Conservation (phyloP, 2,329 filamentous ascomycete genomes). For the Spiromastix sp. region DNA sequence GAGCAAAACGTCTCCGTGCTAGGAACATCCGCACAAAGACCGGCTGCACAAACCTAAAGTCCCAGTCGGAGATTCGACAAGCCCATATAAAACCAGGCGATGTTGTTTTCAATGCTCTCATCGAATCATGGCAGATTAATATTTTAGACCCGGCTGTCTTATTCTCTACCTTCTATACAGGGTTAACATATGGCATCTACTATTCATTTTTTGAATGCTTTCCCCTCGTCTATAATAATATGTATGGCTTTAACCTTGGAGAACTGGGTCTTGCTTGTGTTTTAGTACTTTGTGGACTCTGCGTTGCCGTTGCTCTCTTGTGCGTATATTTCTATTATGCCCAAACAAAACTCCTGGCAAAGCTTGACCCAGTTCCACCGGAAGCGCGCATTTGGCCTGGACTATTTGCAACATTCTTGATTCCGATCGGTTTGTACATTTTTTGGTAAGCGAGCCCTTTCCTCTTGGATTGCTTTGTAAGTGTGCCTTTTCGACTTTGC, state of each 20-base stretch:
- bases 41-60: conserved; percentile 45
- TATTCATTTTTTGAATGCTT: conserved; percentile 57
- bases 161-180: conserved; percentile 53
- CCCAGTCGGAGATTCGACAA: conserved; percentile 56
- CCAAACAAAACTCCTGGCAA: conserved; percentile 41
- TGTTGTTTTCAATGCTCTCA: conserved; percentile 46
- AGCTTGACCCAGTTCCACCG: conserved; percentile 38
- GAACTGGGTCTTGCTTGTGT: conserved; percentile 51
- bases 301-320: conserved; percentile 43
- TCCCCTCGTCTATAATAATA: conserved; percentile 49
- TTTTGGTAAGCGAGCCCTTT: no score
- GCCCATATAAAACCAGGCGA: conserved; percentile 37
- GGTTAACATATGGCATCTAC: conserved; percentile 43
- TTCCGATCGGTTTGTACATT: conserved; percentile 51
- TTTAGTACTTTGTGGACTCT: conserved; percentile 47
- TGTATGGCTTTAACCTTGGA: conserved; percentile 51
- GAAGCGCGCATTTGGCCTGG: conserved; percentile 47
- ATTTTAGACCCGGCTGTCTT: conserved; percentile 52
- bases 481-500: no score
- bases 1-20: conserved; percentile 51
- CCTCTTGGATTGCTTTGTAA: no score
- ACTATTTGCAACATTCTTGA: conserved; percentile 42
- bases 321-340: conserved; percentile 42
- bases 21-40: conserved; percentile 52
- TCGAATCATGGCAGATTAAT: conserved; percentile 51